Percentiles rank a stretch among this genome's conserved stretches.
These are phyloP conservation scores for Eremomyces bilateralis DNA, from an alignment of 495 filamentous ascomycete genomes.

Conservation along the genomic window DNA sequence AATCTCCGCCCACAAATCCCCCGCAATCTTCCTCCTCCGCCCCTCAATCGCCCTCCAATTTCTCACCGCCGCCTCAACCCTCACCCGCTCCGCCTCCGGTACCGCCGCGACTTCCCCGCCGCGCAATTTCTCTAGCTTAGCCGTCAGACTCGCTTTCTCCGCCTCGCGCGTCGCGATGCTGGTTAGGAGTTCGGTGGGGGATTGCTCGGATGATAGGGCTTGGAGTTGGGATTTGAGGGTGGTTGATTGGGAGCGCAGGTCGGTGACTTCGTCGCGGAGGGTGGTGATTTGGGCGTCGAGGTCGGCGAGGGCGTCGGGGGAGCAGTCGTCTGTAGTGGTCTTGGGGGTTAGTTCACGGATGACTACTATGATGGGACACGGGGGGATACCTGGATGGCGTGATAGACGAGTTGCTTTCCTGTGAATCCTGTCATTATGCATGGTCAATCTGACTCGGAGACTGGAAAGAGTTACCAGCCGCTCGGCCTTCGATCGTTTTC, in stretches of 20 bases:
- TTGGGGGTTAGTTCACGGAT: conserved; percentile 2
- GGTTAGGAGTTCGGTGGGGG: conserved; percentile 28
- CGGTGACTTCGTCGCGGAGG: conserved; percentile 27
- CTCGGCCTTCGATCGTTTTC: conserved; percentile 33
- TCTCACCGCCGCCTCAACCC: conserved; percentile 23
- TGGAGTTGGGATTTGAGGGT: conserved; percentile 26
- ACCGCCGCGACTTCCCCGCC: conserved; percentile 23
- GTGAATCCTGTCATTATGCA: conserved; percentile 1
- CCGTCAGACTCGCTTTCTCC: conserved; percentile 23
- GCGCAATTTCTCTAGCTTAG: conserved; percentile 21
- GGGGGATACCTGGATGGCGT: conserved; percentile 26
- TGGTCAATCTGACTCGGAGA: background rate
- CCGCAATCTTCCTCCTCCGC: conserved; percentile 17
- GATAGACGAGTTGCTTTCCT: conserved; percentile 46
- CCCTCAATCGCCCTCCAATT: conserved; percentile 24
- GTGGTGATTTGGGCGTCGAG: conserved; percentile 28
- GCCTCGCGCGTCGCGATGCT: conserved; percentile 23
- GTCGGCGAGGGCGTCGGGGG: conserved; percentile 24
- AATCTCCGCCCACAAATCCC: conserved; percentile 9
- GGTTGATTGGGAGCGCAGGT: conserved; percentile 29
- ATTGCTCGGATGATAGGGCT: conserved; percentile 26
- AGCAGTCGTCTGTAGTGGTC: conserved; percentile 22
- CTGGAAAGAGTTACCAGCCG: conserved; percentile 23
- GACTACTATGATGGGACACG: background rate
- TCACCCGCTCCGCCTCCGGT: conserved; percentile 24